These are phyloP conservation scores for Raphidocelis subcapitata DNA, from an alignment of 139 green algal genomes.

Conservation along the genomic window DNA sequence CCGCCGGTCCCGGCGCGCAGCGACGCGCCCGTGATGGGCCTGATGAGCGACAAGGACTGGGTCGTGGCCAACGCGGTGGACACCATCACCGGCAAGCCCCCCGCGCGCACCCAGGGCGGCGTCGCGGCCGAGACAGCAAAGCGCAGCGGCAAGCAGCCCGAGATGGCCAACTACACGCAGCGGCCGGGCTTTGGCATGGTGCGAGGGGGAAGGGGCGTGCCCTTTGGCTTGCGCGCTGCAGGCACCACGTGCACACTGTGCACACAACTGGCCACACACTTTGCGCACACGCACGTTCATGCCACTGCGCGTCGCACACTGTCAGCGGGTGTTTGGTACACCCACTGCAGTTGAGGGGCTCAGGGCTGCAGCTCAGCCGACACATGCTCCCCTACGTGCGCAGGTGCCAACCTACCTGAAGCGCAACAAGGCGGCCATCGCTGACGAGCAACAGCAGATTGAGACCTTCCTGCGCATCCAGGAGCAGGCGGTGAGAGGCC, in stretches of 20 bases:
- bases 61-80: slow-evolving; percentile 76
- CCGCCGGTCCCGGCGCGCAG: slow-evolving; percentile 48
- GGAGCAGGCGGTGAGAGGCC: slow-evolving; percentile 41
- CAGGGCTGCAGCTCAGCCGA: too few species aligned
- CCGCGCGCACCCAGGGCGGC: slow-evolving; percentile 43
- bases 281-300: too few species aligned
- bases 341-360: too few species aligned
- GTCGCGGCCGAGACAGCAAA: too few species aligned
- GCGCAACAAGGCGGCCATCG: slow-evolving; percentile 65
- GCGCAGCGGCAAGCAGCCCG: background rate
- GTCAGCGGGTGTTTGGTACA: too few species aligned
- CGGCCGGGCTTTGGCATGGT: slow-evolving; percentile 70
- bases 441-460: slow-evolving; percentile 59
- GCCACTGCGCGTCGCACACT: too few species aligned
- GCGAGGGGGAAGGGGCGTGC: too few species aligned
- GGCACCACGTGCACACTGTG: too few species aligned
- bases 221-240: too few species aligned
- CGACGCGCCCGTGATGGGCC: slow-evolving; percentile 65
- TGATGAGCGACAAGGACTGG: slow-evolving; percentile 79
- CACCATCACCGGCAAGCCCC: slow-evolving; percentile 56
- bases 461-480: slow-evolving; percentile 57
- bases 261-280: too few species aligned
- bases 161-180: slow-evolving; percentile 48
- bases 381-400: too few species aligned
- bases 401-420: slow-evolving; percentile 79